Evolutionary conservation across 2,329 filamentous ascomycete species (phyloP).

Genomic region (Pezicula neosporulosa): DNA sequence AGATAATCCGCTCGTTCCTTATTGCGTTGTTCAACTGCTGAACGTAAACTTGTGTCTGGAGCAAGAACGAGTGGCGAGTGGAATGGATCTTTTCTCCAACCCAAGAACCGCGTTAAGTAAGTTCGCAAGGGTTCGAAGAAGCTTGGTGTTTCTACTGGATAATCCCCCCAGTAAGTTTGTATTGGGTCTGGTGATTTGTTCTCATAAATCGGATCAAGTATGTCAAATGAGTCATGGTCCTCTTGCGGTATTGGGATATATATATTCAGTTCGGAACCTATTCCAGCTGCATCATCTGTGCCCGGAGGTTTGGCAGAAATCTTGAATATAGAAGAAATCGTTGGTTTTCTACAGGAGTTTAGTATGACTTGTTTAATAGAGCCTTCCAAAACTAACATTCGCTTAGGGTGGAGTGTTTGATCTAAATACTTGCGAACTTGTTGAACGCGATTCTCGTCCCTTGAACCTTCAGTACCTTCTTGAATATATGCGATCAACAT

Average conservation of each 20-base stretch:
- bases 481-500: background rate
- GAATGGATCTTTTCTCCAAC: background rate
- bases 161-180: background rate
- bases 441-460: background rate
- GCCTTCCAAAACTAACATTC: background rate
- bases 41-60: background rate
- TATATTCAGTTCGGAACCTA: background rate
- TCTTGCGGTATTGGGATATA: background rate
- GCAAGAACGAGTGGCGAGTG: background rate
- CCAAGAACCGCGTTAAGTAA: background rate
- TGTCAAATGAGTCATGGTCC: background rate
- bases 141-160: background rate
- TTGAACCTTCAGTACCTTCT: background rate
- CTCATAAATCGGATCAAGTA: background rate
- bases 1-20: background rate
- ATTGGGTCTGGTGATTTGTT: background rate
- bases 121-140: background rate
- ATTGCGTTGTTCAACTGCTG: background rate
- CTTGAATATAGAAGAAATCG: background rate
- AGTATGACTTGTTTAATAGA: background rate
- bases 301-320: background rate
- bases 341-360: background rate
- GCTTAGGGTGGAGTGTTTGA: background rate
- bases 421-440: background rate
- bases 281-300: background rate